phyloP scores from a whole-genome alignment of 352 stramenopile species.

The Globisporangium nagaii region DNA sequence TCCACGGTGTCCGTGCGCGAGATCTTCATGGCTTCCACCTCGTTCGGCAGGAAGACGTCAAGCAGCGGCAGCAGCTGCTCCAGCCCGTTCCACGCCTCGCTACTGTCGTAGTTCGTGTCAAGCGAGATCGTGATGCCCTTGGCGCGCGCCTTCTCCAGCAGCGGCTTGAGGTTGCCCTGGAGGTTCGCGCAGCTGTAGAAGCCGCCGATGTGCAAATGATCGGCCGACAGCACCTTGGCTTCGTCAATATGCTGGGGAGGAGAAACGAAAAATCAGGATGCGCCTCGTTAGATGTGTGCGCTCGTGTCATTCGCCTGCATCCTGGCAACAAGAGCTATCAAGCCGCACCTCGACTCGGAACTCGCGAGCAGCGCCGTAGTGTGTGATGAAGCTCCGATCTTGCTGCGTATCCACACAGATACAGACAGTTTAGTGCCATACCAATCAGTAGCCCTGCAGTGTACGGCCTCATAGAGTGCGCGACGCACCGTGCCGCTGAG shows the following conservation, averaged over 20 bases:
- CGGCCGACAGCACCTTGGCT: constrained; percentile 39
- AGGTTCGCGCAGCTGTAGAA: constrained; percentile 77
- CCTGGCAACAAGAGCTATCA: background rate
- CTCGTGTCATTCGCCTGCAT: too few species aligned
- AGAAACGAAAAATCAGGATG: too few species aligned
- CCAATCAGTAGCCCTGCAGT: too few species aligned
- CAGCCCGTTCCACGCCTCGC: constrained; percentile 56
- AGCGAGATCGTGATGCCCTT: constrained; percentile 72
- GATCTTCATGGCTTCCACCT: constrained; percentile 74
- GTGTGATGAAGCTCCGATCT: constrained; percentile 79
- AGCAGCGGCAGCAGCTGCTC: constrained; percentile 59
- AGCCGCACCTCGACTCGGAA: constrained; percentile 68
- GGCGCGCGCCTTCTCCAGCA: constrained; percentile 49
- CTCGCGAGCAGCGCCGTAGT: constrained; percentile 64
- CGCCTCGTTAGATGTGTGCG: background rate
- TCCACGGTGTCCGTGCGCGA: constrained; percentile 39
- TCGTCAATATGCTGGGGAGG: constrained; percentile 74
- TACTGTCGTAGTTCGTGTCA: constrained; percentile 82
- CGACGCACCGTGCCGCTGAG: constrained; percentile 51
- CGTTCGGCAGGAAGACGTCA: constrained; percentile 82
- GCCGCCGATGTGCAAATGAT: constrained; percentile 76
- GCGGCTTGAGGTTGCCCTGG: constrained; percentile 44
- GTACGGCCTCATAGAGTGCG: background rate
- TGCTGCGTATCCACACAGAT: constrained; percentile 19
- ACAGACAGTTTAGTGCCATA: background rate